Conservation (phyloP, 2,329 filamentous ascomycete genomes). For the Mycosphaerella arachidis region DNA sequence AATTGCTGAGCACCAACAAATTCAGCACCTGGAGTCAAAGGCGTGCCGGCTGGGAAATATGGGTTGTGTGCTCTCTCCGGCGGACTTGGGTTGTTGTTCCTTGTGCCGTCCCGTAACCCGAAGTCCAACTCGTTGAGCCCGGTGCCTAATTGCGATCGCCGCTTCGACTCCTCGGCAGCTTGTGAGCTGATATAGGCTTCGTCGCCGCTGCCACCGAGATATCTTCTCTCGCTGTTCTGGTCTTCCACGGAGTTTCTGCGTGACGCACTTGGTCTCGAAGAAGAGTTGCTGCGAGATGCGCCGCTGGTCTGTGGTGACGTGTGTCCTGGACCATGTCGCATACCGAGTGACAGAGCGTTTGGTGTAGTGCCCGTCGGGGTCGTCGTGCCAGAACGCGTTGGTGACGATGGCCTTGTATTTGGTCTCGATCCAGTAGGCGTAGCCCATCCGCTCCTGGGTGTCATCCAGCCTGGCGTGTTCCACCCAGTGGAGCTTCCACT, state of each 20-base stretch:
- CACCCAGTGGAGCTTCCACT: constrained; percentile 30
- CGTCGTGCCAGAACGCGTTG: constrained; percentile 26
- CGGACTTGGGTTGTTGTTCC: constrained; percentile 12
- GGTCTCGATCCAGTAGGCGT: constrained; percentile 29
- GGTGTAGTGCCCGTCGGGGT: constrained; percentile 20
- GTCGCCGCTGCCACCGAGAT: constrained; percentile 28
- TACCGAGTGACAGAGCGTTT: constrained; percentile 27
- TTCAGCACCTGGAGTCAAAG: constrained; percentile 17
- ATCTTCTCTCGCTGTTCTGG: constrained; percentile 14
- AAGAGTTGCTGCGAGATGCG: constrained; percentile 7
- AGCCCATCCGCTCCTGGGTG: constrained; percentile 40
- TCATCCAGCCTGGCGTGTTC: constrained; percentile 37
- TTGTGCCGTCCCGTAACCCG: constrained; percentile 28
- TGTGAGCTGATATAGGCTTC: constrained; percentile 32
- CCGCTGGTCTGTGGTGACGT: constrained; percentile 17
- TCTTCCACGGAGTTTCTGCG: constrained; percentile 28
- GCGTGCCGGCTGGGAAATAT: constrained; percentile 20
- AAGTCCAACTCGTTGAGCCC: constrained; percentile 27
- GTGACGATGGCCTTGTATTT: constrained; percentile 31
- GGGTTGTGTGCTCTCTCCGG: constrained; percentile 16
- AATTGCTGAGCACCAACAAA: constrained; percentile 23
- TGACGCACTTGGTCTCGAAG: constrained; percentile 11
- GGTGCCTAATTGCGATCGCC: constrained; percentile 24
- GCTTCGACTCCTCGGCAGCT: constrained; percentile 31
- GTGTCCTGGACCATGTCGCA: constrained; percentile 31